Evolutionary conservation across 176 grass and related monocot genomes (phyloP), one percentile per base, ranked within the genome.

Genomic region (Carex pumila): DNA sequence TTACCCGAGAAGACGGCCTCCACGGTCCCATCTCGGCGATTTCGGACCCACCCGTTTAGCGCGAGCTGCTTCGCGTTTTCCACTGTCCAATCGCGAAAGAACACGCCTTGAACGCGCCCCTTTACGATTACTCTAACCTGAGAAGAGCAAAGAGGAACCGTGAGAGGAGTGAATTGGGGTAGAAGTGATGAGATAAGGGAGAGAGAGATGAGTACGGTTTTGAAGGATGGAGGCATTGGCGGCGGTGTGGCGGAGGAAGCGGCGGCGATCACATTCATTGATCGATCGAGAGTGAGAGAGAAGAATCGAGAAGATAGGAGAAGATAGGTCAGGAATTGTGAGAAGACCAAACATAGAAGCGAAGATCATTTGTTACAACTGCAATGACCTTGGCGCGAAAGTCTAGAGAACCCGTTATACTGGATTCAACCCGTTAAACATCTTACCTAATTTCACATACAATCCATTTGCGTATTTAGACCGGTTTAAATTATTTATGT

Each of bases 1-100:
- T 92, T 87, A 0, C 94, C 92, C 3, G 90, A 97, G 85, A 97
- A 88, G 45, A 97, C 86, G 15, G 92, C 87, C 90, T 94, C 92
- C 14, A 97, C 92, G 78, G 90, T 85, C 30, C 94, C 92, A 71
- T 94, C 94, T 41, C 94, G 75, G 73, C 90, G 87, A 80, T 92
- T 97, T 30, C 94, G 90, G 69, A 97, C 94, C 94, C 90, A 97
- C 0, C 94, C 92, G 32, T 86, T 87, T 47, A 97, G 88, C 7
- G 85, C 92, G 45, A 97, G 90, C 22, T 93, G 86, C 50, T 85
- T 87, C 21, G 92, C 92, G 61, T 89, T 94, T 50, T 90, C 83
- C 36, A 90, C 85, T 11, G 94, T 94, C 92, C 92, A 97, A 74
- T 92, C 92, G 50, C 92, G 90, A 86, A 92, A 97, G 74, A 78